These are phyloP conservation scores for Barbatosphaeria neglecta DNA, from an alignment of 495 filamentous ascomycete genomes.

Conservation along the genomic window DNA sequence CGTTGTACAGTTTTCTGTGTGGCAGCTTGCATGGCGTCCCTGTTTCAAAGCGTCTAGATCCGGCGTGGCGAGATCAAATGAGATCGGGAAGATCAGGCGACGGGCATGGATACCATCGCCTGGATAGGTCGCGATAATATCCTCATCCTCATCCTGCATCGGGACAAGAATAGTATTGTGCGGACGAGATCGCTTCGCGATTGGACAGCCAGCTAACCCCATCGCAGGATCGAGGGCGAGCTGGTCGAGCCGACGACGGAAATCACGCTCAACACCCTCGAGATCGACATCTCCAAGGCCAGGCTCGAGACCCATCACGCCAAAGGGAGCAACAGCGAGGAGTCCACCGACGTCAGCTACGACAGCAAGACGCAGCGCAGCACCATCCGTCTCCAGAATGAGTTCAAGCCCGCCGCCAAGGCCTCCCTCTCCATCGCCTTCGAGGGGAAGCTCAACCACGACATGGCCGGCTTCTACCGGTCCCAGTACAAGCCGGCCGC, in stretches of 20 bases:
- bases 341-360: conserved; percentile 58
- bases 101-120: no score
- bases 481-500: conserved; percentile 80
- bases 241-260: conserved; percentile 52
- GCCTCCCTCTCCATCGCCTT: conserved; percentile 63
- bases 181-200: neutral
- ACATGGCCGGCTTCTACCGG: conserved; percentile 94
- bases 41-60: no score
- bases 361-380: conserved; percentile 71
- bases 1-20: no score
- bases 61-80: no score
- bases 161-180: neutral
- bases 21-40: no score
- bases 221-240: conserved; percentile 35
- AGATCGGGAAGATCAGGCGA: no score
- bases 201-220: no score
- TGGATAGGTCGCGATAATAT: no score
- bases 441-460: conserved; percentile 78
- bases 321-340: conserved; percentile 37
- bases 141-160: no score
- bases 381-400: conserved; percentile 57
- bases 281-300: conserved; percentile 49
- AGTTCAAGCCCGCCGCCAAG: conserved; percentile 49
- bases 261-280: conserved; percentile 62
- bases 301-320: conserved; percentile 30